Base-by-base conservation (phyloP, 2,329 filamentous ascomycete genomes). In the Parascedosporium putredinis region DNA sequence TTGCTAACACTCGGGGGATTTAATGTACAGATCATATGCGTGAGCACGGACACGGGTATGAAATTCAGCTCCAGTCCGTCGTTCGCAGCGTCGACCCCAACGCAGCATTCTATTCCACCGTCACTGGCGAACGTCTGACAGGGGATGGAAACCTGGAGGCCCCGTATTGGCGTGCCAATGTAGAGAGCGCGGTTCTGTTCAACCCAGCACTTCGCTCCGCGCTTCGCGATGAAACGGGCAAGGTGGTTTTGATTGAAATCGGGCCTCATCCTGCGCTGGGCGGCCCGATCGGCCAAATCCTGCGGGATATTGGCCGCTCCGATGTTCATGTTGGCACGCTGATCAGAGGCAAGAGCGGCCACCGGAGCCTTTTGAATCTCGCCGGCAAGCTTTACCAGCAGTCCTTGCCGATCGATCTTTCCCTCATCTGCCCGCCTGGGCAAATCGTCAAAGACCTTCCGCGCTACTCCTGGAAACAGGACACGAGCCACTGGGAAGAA, bases 351-450 rank as follows among this genome's bases (percentile, higher is more conserved):
- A 36, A 55, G 9, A 40, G 55, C 16, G 47, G 50, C 20, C 23
- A 45, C 4, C 49, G 57, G 3, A 33, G 58, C 0, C 58, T 78
- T 4, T 73, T 74, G 53, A 60, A 62, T 14, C 70, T 67, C 49
- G 74, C 74, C 2, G 60, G 63, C 4, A 48, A 57, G 3, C 55
- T 77, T 9, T 60, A 74, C 48, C 67, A 78, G 38, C 60, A 61
- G 18, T 64, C 65, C 2, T 9, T 43, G 10, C n/a, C 23, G n/a
- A 4, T 60, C 3, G 24, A 55, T 23, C 49, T 53, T 4, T 10
- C 49, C 0, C 42, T 49, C 2, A 54, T 3, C 49, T 2, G 40
- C 47, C 53, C 22, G 4, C 3, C 3, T 10, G 45, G 16, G 10
- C 36, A 24, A 24, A 52, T 14, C 14, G 45, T 67, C 9, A 50